Evolutionary conservation across 2,329 filamentous ascomycete species (phyloP).

Genomic region (Pseudocercospora fuligena): DNA sequence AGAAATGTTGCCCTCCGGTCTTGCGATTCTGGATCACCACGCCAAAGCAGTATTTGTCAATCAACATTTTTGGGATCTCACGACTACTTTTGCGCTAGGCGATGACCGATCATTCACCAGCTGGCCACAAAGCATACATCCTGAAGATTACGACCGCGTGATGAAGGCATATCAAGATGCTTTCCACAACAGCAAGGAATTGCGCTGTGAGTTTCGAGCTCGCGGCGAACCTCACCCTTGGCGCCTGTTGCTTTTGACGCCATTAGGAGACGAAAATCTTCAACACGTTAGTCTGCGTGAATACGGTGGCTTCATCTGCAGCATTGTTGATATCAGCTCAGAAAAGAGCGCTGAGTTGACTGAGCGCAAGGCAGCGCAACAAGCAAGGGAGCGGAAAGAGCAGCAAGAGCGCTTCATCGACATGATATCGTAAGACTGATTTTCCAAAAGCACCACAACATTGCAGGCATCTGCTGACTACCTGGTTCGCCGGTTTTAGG

Average conservation of each 20-base stretch:
- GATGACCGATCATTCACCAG: slow-evolving; percentile 48
- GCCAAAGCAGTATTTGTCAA: slow-evolving; percentile 54
- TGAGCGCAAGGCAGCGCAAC: slow-evolving; percentile 49
- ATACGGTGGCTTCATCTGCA: slow-evolving; percentile 52
- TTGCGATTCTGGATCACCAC: slow-evolving; percentile 52
- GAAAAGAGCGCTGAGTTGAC: slow-evolving; percentile 51
- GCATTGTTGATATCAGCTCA: slow-evolving; percentile 52
- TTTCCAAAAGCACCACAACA: neutral
- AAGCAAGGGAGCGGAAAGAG: slow-evolving; percentile 50
- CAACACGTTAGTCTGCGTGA: slow-evolving; percentile 37
- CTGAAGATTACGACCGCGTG: slow-evolving; percentile 50
- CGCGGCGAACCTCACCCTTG: slow-evolving; percentile 41
- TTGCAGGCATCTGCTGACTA: neutral
- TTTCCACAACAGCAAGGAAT: slow-evolving; percentile 44
- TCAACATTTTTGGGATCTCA: slow-evolving; percentile 52
- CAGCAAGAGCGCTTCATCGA: slow-evolving; percentile 55
- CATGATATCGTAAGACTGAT: slow-evolving; percentile 41
- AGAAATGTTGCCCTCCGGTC: slow-evolving; percentile 52
- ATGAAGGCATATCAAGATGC: slow-evolving; percentile 51
- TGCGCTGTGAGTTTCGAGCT: slow-evolving; percentile 51
- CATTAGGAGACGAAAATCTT: slow-evolving; percentile 46
- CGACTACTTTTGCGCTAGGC: slow-evolving; percentile 47
- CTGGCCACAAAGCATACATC: slow-evolving; percentile 54
- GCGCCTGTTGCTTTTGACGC: slow-evolving; percentile 50
- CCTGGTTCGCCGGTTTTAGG: neutral